These are phyloP conservation scores for Solanum corneliomulleri DNA, from an alignment of 257 asterid genomes.

Conservation along the genomic window DNA sequence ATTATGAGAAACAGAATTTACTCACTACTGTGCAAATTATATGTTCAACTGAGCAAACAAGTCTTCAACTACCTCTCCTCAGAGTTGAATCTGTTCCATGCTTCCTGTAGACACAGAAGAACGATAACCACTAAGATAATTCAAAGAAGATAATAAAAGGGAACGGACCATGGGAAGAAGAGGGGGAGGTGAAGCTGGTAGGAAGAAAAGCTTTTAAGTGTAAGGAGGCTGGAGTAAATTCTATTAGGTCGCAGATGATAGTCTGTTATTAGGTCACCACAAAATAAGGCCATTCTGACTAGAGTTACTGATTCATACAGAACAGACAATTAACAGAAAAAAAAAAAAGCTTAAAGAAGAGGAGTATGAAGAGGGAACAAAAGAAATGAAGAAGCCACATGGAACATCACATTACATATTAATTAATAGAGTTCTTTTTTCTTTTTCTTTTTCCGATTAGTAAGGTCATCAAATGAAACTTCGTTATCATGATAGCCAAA, in stretches of 20 bases:
- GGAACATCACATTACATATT: not conserved
- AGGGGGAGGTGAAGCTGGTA: not conserved
- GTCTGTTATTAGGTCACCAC: not conserved
- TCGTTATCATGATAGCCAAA: not conserved
- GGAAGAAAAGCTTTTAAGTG: not conserved
- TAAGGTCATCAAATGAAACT: not conserved
- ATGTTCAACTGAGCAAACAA: not conserved
- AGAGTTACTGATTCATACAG: not conserved
- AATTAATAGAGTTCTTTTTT: not conserved
- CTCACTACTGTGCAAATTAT: not conserved
- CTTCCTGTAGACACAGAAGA: conserved; percentile 47
- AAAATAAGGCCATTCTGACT: not conserved
- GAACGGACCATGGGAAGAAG: not conserved
- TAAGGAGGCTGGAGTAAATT: not conserved
- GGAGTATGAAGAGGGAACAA: not conserved
- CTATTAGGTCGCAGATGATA: not conserved
- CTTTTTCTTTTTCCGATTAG: not conserved
- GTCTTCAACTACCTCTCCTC: conserved; percentile 55
- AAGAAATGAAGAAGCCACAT: not conserved
- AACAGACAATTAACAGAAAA: not conserved
- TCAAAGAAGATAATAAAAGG: not conserved
- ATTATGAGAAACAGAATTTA: not conserved
- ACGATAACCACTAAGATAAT: not conserved
- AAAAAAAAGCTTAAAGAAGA: not conserved
- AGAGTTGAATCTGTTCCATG: conserved; percentile 90